phyloP scores from a whole-genome alignment of 495 filamentous ascomycete genomes.

The Talaromyces stipitatus region DNA sequence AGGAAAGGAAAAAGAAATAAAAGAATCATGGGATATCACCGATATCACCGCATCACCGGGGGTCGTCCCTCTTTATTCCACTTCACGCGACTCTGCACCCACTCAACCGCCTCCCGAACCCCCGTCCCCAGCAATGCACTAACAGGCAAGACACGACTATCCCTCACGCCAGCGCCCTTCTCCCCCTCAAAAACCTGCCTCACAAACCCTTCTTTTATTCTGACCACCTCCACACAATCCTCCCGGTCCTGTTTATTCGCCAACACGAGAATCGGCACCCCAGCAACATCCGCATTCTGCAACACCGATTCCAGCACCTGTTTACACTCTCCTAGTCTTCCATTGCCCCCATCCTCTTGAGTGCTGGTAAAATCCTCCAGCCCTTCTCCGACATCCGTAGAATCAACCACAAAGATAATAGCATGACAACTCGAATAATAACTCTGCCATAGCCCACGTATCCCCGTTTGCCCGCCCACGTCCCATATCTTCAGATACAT shows the following conservation, averaged over 20 bases:
- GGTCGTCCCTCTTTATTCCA: conserved; percentile 94
- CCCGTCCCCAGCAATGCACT: conserved; percentile 87
- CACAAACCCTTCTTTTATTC: conserved; percentile 93
- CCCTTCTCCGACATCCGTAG: conserved; percentile 79
- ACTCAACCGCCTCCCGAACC: conserved; percentile 91
- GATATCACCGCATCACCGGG: conserved; percentile 74
- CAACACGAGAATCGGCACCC: conserved; percentile 84
- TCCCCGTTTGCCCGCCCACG: conserved; percentile 82
- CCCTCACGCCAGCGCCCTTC: conserved; percentile 72
- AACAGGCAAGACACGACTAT: conserved; percentile 85
- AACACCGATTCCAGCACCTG: conserved; percentile 81
- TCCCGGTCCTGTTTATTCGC: conserved; percentile 98
- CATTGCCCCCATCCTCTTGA: conserved; percentile 19
- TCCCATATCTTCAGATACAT: conserved; percentile 99
- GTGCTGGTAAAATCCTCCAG: conserved; percentile 37
- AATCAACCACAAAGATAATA: conserved; percentile 95
- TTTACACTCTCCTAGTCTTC: conserved; percentile 79
- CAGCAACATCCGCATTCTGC: conserved; percentile 73
- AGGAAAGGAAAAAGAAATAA: no score
- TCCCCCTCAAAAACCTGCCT: conserved; percentile 92
- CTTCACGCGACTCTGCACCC: conserved; percentile 81
- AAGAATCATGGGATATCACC: no score
- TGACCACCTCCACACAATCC: conserved; percentile 93
- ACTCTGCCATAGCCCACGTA: conserved; percentile 89
- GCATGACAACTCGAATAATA: conserved; percentile 93